phyloP scores from a whole-genome alignment of 176 grass and related monocot genomes.

The Tillandsia fasciculata region DNA sequence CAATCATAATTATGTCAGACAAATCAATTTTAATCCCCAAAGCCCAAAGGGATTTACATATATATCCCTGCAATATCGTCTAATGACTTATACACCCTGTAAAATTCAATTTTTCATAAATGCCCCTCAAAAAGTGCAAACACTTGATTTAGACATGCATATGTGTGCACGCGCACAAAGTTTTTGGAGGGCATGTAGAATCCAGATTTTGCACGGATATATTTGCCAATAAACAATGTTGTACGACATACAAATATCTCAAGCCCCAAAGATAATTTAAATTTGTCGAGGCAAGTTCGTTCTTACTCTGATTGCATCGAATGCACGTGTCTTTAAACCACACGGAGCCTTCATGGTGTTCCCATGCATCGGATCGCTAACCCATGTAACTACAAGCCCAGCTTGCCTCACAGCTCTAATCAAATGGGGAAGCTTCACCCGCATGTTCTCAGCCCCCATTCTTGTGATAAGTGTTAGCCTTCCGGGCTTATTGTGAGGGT shows the following conservation, averaged over 20 bases:
- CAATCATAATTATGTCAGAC: too few relatives aligned
- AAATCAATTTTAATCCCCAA: too few relatives aligned
- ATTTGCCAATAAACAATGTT: not conserved
- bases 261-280: not conserved
- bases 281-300: not conserved
- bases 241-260: not conserved
- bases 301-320: slow-evolving; percentile 15
- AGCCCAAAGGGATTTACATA: too few relatives aligned
- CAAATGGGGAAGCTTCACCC: slow-evolving; percentile 1
- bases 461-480: not conserved
- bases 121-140: not conserved
- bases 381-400: not conserved
- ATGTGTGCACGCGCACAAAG: too few relatives aligned
- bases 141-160: not conserved
- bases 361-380: slow-evolving; percentile 8
- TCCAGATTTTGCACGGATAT: too few relatives aligned
- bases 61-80: too few relatives aligned
- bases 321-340: slow-evolving; percentile 5
- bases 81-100: too few relatives aligned
- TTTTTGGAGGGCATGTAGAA: too few relatives aligned
- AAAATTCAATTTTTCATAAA: too few relatives aligned
- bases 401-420: not conserved
- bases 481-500: slow-evolving; percentile 1
- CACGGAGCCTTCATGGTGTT: slow-evolving; percentile 6
- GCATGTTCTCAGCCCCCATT: slow-evolving; percentile 2